Evolutionary conservation across 495 filamentous ascomycete genomes (phyloP).

Genomic region (Chaetomidium leptoderma): DNA sequence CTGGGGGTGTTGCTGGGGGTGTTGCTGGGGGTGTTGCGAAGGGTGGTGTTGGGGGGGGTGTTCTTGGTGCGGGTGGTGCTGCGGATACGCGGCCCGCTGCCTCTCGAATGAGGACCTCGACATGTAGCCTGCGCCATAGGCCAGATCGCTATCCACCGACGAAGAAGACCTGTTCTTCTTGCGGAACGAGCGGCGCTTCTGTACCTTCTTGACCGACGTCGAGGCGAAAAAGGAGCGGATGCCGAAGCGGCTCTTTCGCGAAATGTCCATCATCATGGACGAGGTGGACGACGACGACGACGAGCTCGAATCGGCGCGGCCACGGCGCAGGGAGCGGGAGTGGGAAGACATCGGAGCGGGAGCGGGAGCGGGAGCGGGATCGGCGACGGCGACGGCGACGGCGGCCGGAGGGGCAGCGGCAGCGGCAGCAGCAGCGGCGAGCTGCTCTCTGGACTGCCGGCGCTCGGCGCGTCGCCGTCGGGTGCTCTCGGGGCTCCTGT

Average conservation of each 20-base stretch:
- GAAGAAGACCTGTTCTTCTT: constrained; percentile 47
- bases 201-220: constrained; percentile 40
- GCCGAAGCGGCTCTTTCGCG: constrained; percentile 39
- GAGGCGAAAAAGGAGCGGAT: constrained; percentile 43
- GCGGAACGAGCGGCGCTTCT: constrained; percentile 40
- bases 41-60: constrained; percentile 15
- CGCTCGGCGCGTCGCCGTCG: constrained; percentile 47
- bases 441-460: constrained; percentile 44
- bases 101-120: constrained; percentile 34
- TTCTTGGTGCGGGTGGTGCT: constrained; percentile 12
- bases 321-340: constrained; percentile 21
- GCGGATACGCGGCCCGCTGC: constrained; percentile 9
- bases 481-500: constrained; percentile 48
- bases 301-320: constrained; percentile 38
- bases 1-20: too few relatives aligned
- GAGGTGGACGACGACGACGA: constrained; percentile 43
- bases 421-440: constrained; percentile 37
- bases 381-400: constrained; percentile 31
- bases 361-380: constrained; percentile 33
- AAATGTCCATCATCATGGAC: constrained; percentile 46
- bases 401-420: constrained; percentile 31
- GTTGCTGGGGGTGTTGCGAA: constrained; percentile 4
- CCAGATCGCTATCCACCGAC: constrained; percentile 49
- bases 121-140: constrained; percentile 53
- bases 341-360: constrained; percentile 41